A percentile compares a stretch with the other conserved stretches of the same genome.
Conservation (phyloP, 78 protist species). For the Andalucia godoyi region DNA sequence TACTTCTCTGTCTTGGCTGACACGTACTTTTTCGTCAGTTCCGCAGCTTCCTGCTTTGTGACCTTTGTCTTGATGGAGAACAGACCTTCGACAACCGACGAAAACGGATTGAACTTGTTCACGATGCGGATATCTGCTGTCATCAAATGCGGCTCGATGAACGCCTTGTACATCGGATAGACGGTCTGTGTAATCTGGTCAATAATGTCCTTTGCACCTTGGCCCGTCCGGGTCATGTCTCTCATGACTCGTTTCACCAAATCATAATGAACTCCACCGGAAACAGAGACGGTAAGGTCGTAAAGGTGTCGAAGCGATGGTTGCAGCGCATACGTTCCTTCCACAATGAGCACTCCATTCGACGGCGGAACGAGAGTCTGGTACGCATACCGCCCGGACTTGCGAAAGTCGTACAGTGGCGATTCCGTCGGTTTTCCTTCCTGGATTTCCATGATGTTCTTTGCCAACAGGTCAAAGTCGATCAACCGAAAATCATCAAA, state of each 20-base stretch:
- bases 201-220: conserved; percentile 41
- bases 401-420: conserved; percentile 40
- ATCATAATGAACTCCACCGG: conserved; percentile 56
- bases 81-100: conserved; percentile 32
- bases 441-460: conserved; percentile 33
- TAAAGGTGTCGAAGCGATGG: conserved; percentile 33
- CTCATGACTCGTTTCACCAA: conserved; percentile 44
- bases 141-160: conserved; percentile 44
- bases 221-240: conserved; percentile 45
- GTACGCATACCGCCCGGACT: conserved; percentile 43
- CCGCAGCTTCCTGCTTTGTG: conserved; percentile 12
- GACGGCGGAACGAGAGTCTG: conserved; percentile 25
- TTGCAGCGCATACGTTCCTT: conserved; percentile 49
- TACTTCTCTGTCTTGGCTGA: conserved; percentile 16
- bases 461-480: conserved; percentile 36
- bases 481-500: conserved; percentile 47
- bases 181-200: conserved; percentile 52
- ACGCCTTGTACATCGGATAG: conserved; percentile 57
- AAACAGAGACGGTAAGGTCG: conserved; percentile 40
- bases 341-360: conserved; percentile 33
- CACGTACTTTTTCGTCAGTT: conserved; percentile 15
- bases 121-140: conserved; percentile 33
- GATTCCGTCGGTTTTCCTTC: conserved; percentile 23
- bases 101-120: conserved; percentile 43
- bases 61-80: conserved; percentile 35